These are phyloP conservation scores for Colletotrichum lini DNA, from an alignment of 2,329 filamentous ascomycete species.

Conservation along the genomic window DNA sequence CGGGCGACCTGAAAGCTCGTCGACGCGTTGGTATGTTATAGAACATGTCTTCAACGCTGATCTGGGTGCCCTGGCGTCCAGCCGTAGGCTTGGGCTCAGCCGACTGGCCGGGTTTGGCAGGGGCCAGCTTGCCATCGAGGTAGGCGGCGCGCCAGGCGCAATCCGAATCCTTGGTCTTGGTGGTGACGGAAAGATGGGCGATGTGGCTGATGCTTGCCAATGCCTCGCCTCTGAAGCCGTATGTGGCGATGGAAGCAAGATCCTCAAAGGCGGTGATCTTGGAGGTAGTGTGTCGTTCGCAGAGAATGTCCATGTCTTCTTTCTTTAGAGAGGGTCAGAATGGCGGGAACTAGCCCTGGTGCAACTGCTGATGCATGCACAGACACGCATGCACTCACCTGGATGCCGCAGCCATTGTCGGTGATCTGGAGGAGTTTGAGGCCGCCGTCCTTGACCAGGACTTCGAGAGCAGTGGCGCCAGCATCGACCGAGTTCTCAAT, in stretches of 20 bases:
- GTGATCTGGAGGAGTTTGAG: conserved; percentile 96
- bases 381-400: conserved; percentile 66
- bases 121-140: conserved; percentile 83
- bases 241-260: conserved; percentile 89
- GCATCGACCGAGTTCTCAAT: conserved; percentile 98
- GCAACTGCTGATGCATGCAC: no score
- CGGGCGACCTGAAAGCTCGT: conserved; percentile 89
- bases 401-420: conserved; percentile 96
- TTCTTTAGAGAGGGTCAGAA: conserved; percentile 67
- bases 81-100: conserved; percentile 90
- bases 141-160: conserved; percentile 95
- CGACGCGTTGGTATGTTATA: conserved; percentile 94
- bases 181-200: conserved; percentile 94
- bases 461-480: conserved; percentile 91
- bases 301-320: conserved; percentile 92
- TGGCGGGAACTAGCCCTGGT: not conserved
- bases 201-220: conserved; percentile 98
- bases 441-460: conserved; percentile 94
- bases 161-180: conserved; percentile 88
- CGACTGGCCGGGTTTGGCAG: conserved; percentile 89
- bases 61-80: conserved; percentile 91
- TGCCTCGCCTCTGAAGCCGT: conserved; percentile 97
- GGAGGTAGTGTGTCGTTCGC: conserved; percentile 96
- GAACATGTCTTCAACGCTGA: conserved; percentile 96
- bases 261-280: conserved; percentile 97